Evolutionary conservation across 495 filamentous ascomycete species (phyloP).

Genomic region (Tuber borchii): DNA sequence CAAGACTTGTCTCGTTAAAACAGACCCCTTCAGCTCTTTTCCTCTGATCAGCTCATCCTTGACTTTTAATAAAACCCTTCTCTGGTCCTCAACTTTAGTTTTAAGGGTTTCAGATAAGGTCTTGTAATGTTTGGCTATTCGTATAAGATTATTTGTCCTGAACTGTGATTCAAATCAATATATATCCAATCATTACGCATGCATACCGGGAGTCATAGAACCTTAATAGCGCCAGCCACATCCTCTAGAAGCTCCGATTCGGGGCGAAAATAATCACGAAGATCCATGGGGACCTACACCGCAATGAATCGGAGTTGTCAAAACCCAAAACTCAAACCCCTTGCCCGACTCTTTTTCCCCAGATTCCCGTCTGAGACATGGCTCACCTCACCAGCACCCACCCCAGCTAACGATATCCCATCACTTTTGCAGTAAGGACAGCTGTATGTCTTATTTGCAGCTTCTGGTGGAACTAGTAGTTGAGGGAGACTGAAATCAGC

Average conservation of each 20-base stretch:
- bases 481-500: constrained; percentile 14
- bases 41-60: constrained; percentile 37
- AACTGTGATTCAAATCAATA: constrained; percentile 29
- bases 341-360: constrained; percentile 17
- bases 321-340: constrained; percentile 7
- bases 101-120: constrained; percentile 31
- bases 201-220: constrained; percentile 4
- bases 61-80: constrained; percentile 33
- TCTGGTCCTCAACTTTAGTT: constrained; percentile 36
- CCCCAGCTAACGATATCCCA: constrained; percentile 33
- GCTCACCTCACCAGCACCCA: constrained; percentile 37
- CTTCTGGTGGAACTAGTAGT: constrained; percentile 24
- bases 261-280: constrained; percentile 37
- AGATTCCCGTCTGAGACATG: constrained; percentile 16
- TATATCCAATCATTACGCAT: not conserved
- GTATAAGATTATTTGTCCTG: constrained; percentile 32
- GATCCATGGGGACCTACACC: constrained; percentile 28
- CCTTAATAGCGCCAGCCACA: constrained; percentile 38
- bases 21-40: constrained; percentile 37
- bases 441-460: constrained; percentile 25
- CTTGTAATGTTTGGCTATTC: constrained; percentile 35
- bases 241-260: constrained; percentile 36
- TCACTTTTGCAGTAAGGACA: constrained; percentile 36
- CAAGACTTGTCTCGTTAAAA: not conserved
- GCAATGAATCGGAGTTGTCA: constrained; percentile 5